Evolutionary conservation across 306 rosid genomes (phyloP).

Genomic region (Dalbergia oliveri): DNA sequence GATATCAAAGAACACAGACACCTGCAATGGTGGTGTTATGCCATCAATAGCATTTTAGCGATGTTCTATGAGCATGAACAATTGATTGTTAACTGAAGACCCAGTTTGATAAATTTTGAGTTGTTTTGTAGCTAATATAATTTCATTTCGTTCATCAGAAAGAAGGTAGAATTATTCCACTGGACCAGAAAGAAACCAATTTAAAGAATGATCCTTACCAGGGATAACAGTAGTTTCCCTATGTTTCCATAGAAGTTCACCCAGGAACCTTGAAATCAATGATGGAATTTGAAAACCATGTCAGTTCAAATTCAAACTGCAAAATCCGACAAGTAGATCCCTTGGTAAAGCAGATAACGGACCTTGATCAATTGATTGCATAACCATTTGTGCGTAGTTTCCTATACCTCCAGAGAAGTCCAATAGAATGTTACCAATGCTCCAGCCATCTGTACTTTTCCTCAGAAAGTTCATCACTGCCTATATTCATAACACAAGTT

Average conservation of each 20-base stretch:
- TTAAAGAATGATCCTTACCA: slow-evolving; percentile 61
- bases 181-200: neutral
- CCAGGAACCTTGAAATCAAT: slow-evolving; percentile 77
- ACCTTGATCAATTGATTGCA: slow-evolving; percentile 97
- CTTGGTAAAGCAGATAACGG: slow-evolving; percentile 32
- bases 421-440: slow-evolving; percentile 87
- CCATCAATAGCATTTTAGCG: neutral
- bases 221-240: slow-evolving; percentile 78
- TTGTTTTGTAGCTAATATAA: neutral
- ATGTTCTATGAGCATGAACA: neutral
- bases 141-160: neutral
- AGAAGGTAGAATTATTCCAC: neutral
- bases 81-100: neutral
- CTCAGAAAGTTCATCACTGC: slow-evolving; percentile 58
- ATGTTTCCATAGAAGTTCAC: slow-evolving; percentile 87
- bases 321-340: slow-evolving; percentile 11
- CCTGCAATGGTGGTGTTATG: slow-evolving; percentile 59
- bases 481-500: slow-evolving; percentile 45
- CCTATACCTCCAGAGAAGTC: slow-evolving; percentile 86
- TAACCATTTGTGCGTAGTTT: slow-evolving; percentile 71
- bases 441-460: slow-evolving; percentile 85
- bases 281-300: slow-evolving; percentile 28
- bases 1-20: slow-evolving; percentile 77
- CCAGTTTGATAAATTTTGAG: neutral
- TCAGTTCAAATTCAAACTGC: slow-evolving; percentile 1